A percentile compares a stretch with the other conserved stretches of the same genome.
These are phyloP conservation scores for Flagelloscypha sp. DNA, from an alignment of 768 basidiomycete genomes.

Conservation along the genomic window DNA sequence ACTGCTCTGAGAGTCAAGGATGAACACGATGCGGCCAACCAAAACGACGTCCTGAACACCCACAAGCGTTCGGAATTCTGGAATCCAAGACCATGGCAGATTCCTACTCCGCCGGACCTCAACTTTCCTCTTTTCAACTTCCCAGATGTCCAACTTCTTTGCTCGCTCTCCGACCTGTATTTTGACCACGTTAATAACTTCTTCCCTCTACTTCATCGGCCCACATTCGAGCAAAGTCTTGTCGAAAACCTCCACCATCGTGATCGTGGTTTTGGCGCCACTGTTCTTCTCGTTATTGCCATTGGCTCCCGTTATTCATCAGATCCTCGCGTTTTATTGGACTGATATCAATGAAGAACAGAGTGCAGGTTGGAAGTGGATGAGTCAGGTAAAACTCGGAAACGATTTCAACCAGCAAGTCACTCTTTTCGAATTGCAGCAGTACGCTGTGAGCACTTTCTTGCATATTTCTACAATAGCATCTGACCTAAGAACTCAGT, in stretches of 20 bases:
- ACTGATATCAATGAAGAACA: constrained; percentile 29
- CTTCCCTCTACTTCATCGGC: constrained; percentile 59
- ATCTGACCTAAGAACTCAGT: too few species aligned
- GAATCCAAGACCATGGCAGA: too few species aligned
- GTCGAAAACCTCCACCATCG: constrained; percentile 37
- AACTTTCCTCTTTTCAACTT: constrained; percentile 26
- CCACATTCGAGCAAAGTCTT: constrained; percentile 49
- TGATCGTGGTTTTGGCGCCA: constrained; percentile 43
- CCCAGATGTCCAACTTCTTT: constrained; percentile 41
- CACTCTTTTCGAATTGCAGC: too few species aligned
- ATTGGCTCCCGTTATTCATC: constrained; percentile 45
- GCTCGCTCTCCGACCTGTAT: constrained; percentile 45
- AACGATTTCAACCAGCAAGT: constrained; percentile 35
- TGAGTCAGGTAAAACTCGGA: constrained; percentile 37
- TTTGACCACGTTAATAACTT: constrained; percentile 45
- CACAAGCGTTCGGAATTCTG: too few species aligned
- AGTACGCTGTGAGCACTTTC: too few species aligned
- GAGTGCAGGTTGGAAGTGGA: constrained; percentile 25
- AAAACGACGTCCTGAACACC: too few species aligned
- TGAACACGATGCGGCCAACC: too few species aligned
- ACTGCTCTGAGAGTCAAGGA: too few species aligned
- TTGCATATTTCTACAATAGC: too few species aligned
- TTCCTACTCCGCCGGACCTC: too few species aligned
- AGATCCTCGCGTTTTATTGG: constrained; percentile 46
- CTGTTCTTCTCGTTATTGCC: constrained; percentile 61